Conservation (phyloP, 192 early-diverging fungal genomes). For the Gaertneriomyces sp. region DNA sequence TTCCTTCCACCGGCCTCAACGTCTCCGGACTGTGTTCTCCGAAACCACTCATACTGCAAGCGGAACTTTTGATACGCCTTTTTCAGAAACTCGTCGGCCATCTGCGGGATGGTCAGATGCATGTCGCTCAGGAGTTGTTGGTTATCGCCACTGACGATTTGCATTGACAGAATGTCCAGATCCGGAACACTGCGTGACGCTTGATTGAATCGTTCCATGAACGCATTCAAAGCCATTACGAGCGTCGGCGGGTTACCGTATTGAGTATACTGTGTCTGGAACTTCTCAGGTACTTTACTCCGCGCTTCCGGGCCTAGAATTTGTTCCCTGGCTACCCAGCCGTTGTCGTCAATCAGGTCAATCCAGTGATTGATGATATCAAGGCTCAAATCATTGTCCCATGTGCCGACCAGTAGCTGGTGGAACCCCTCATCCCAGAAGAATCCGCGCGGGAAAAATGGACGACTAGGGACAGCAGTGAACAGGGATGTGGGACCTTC, state of each 20-base stretch:
- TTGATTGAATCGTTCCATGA: conserved; percentile 52
- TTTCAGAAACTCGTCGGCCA: conserved; percentile 24
- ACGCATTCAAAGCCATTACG: conserved; percentile 63
- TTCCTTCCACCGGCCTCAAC: conserved; percentile 46
- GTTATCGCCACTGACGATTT: too few species aligned
- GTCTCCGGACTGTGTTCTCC: conserved; percentile 71
- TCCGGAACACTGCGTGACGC: neutral
- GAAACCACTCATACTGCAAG: conserved; percentile 76
- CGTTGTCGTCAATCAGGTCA: conserved; percentile 67
- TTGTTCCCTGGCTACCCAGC: conserved; percentile 94
- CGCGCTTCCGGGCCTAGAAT: conserved; percentile 90
- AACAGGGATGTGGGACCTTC: conserved; percentile 71
- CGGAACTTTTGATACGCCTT: conserved; percentile 62
- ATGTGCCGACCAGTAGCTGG: conserved; percentile 74
- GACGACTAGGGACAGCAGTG: conserved; percentile 77
- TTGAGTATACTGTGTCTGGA: conserved; percentile 87
- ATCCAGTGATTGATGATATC: conserved; percentile 81
- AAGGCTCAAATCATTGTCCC: conserved; percentile 84
- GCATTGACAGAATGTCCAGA: too few species aligned
- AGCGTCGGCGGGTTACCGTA: conserved; percentile 92
- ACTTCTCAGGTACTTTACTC: conserved; percentile 80
- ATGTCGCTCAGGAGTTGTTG: neutral
- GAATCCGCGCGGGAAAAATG: conserved; percentile 96
- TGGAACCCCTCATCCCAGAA: conserved; percentile 97
- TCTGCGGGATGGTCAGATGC: too few species aligned